phyloP scores from a whole-genome alignment of 1,284 basidiomycete genomes.

The Sutorius eximius region DNA sequence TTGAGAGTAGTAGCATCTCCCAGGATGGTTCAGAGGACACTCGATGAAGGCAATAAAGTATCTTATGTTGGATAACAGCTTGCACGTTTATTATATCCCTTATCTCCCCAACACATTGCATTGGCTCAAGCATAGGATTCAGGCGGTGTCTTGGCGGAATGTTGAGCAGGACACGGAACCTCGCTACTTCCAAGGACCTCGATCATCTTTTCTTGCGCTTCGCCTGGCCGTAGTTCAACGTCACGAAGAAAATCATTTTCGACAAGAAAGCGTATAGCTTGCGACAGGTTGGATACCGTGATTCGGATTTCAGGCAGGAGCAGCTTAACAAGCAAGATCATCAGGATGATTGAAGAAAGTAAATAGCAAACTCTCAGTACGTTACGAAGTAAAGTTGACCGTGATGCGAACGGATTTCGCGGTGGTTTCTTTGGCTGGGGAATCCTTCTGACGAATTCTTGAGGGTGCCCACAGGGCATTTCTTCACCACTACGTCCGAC shows the following conservation, averaged over 20 bases:
- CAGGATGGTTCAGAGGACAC: constrained; percentile 23
- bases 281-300: constrained; percentile 90
- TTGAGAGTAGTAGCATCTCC: constrained; percentile 36
- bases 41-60: constrained; percentile 7
- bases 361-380: constrained; percentile 39
- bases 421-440: constrained; percentile 54
- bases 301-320: constrained; percentile 86
- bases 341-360: constrained; percentile 16
- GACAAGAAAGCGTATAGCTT: constrained; percentile 90
- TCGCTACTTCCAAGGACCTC: constrained; percentile 49
- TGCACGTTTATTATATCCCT: background rate
- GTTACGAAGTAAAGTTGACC: constrained; percentile 71
- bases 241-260: constrained; percentile 87
- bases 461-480: background rate
- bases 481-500: background rate
- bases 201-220: constrained; percentile 69
- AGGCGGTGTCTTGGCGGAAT: background rate
- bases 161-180: background rate
- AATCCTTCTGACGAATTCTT: constrained; percentile 29
- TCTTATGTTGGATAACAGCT: background rate
- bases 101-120: constrained; percentile 4
- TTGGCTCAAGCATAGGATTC: background rate
- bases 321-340: constrained; percentile 46
- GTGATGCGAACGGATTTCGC: constrained; percentile 67
- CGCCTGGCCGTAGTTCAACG: constrained; percentile 82